phyloP scores from a whole-genome alignment of 352 stramenopile genomes.

The Globisporangium rhizosaccharum region DNA sequence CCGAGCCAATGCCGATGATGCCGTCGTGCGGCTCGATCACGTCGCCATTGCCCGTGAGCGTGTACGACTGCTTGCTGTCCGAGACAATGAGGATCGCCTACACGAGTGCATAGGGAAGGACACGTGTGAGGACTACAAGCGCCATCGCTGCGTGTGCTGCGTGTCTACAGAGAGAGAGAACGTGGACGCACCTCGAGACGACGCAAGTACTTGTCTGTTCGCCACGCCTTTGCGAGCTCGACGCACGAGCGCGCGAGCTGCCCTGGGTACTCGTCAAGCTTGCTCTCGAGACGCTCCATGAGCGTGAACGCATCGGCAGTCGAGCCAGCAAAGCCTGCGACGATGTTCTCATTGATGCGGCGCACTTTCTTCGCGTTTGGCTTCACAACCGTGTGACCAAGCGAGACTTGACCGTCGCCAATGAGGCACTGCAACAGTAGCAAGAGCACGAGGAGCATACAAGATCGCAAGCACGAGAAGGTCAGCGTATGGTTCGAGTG shows the following conservation, averaged over 20 bases:
- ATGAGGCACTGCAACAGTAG: constrained; percentile 82
- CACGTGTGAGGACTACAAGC: neutral
- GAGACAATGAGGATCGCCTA: constrained; percentile 91
- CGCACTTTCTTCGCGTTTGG: constrained; percentile 98
- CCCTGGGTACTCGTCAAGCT: constrained; percentile 97
- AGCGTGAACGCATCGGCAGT: constrained; percentile 98
- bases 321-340: constrained; percentile 96
- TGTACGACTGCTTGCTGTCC: constrained; percentile 94
- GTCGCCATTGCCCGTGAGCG: constrained; percentile 97
- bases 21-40: constrained; percentile 96
- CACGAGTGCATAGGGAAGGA: neutral
- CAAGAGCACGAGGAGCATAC: neutral
- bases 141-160: neutral
- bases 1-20: constrained; percentile 94
- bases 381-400: constrained; percentile 95
- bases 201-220: constrained; percentile 98
- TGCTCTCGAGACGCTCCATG: constrained; percentile 96
- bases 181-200: constrained; percentile 80
- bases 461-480: neutral
- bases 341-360: constrained; percentile 91
- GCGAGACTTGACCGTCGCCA: constrained; percentile 97
- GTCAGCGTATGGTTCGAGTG: neutral
- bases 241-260: constrained; percentile 96
- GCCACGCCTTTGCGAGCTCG: constrained; percentile 98
- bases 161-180: too few relatives aligned